Conservation (phyloP, 2,329 filamentous ascomycete species). For the Triangularia setosa region DNA sequence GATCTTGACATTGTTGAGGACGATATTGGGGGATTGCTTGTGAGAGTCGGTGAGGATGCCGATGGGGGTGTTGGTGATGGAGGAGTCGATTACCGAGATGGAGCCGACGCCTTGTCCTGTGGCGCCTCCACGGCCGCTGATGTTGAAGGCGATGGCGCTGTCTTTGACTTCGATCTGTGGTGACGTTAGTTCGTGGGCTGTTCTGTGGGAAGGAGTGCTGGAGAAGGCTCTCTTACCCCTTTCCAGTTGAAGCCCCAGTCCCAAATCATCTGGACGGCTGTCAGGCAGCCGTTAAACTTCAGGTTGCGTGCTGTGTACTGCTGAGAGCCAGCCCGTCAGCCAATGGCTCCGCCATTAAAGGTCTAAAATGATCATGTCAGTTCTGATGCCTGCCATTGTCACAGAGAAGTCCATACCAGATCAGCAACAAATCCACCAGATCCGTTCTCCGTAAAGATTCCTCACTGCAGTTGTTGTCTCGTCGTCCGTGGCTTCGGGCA, state of each 20-base stretch:
- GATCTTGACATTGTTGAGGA: background rate
- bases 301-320: background rate
- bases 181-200: too few species aligned
- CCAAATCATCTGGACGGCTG: constrained; percentile 55
- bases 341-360: background rate
- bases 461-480: background rate
- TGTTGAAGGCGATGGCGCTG: constrained; percentile 23
- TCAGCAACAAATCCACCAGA: constrained; percentile 60
- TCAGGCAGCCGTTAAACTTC: background rate
- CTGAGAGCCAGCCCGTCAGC: background rate
- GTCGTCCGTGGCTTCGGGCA: background rate
- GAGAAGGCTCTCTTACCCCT: too few species aligned
- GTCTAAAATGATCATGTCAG: background rate
- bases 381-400: too few species aligned
- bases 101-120: constrained; percentile 55
- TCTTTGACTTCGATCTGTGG: constrained; percentile 41
- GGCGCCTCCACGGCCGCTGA: background rate
- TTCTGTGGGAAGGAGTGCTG: too few species aligned
- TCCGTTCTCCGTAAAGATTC: constrained; percentile 51
- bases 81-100: constrained; percentile 65
- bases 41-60: constrained; percentile 52
- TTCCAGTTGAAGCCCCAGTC: constrained; percentile 66
- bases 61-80: constrained; percentile 56
- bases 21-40: background rate
- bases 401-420: constrained; percentile 28